phyloP scores from a whole-genome alignment of 768 basidiomycete genomes.

The Pilatotrama ljubarskyi region DNA sequence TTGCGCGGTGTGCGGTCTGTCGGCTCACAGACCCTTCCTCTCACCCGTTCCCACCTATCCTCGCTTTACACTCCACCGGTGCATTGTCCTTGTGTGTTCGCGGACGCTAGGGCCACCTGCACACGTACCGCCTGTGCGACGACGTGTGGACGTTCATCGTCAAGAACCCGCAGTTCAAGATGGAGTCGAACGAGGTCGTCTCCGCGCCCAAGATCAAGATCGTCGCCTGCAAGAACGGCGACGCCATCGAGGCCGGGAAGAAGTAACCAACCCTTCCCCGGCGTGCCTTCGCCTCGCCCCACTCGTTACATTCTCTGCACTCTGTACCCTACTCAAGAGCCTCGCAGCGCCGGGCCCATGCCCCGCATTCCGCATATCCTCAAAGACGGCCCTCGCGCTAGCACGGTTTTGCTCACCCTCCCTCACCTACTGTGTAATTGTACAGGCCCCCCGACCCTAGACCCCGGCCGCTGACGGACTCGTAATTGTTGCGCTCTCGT shows the following conservation, averaged over 20 bases:
- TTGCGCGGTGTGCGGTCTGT: slow-evolving; percentile 5
- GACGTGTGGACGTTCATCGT: slow-evolving; percentile 99
- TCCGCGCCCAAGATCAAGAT: slow-evolving; percentile 86
- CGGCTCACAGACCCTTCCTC: slow-evolving; percentile 3
- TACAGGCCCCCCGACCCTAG: slow-evolving; percentile 9
- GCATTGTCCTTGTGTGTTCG: not conserved
- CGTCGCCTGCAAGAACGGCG: slow-evolving; percentile 96
- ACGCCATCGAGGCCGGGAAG: slow-evolving; percentile 81
- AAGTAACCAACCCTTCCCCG: slow-evolving; percentile 42
- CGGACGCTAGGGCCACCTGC: slow-evolving; percentile 67
- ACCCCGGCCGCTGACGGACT: slow-evolving; percentile 9
- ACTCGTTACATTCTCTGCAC: not conserved
- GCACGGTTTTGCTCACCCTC: not conserved
- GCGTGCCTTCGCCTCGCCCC: no score
- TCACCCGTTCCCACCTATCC: not conserved
- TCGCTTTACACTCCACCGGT: not conserved
- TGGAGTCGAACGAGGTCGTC: slow-evolving; percentile 87
- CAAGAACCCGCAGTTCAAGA: slow-evolving; percentile 90
- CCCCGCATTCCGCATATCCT: not conserved
- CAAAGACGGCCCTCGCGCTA: not conserved
- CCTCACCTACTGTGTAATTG: slow-evolving; percentile 3
- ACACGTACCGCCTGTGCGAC: slow-evolving; percentile 91
- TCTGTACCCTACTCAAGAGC: not conserved
- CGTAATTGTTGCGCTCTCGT: slow-evolving; percentile 8
- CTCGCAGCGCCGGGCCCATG: not conserved